phyloP scores from a whole-genome alignment of 305 asterid genomes.

The Fraxinus sp. region DNA sequence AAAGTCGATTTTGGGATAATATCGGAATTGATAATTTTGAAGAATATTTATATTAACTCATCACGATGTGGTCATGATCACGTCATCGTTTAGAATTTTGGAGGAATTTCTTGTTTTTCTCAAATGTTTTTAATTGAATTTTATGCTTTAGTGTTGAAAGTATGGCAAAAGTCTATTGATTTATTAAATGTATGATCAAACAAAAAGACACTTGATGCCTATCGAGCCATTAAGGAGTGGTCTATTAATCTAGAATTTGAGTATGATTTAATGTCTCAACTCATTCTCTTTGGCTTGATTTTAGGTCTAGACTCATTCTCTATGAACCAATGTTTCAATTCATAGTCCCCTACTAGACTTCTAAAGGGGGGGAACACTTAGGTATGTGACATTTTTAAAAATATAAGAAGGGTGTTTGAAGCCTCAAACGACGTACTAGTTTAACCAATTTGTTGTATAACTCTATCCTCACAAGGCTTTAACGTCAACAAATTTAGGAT shows the following conservation, averaged over 20 bases:
- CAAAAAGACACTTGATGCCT: background rate
- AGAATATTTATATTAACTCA: background rate
- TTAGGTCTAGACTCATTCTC: background rate
- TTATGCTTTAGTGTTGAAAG: background rate
- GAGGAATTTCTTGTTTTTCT: background rate
- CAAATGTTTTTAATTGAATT: background rate
- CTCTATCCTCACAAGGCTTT: background rate
- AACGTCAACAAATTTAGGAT: too few species aligned
- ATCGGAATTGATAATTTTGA: background rate
- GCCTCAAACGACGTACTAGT: too few species aligned
- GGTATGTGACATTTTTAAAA: too few species aligned
- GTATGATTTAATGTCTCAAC: background rate
- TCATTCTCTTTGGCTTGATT: background rate
- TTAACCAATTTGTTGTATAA: too few species aligned
- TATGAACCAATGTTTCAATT: background rate
- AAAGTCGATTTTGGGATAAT: background rate
- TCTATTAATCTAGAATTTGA: background rate
- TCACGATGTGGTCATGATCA: constrained; percentile 1
- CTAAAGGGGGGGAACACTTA: too few species aligned
- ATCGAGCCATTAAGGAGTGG: background rate
- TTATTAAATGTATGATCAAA: too few species aligned
- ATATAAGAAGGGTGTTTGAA: too few species aligned
- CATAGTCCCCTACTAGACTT: background rate
- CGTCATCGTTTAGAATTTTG: background rate
- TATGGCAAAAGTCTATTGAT: background rate